Conservation (phyloP, 345 rosid species). For the Brassica cretica region DNA sequence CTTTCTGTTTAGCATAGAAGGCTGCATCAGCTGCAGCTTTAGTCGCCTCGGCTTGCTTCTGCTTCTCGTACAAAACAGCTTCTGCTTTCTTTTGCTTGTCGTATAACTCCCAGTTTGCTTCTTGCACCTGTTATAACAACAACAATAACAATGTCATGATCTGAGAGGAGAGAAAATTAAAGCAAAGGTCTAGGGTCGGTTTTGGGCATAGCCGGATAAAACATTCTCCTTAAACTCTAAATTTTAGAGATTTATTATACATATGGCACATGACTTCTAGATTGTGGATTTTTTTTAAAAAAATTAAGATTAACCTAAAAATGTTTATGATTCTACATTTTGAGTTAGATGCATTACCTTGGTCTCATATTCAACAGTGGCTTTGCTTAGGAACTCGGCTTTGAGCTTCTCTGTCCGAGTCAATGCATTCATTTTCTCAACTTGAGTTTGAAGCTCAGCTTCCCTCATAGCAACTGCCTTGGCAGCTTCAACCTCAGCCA, state of each 20-base stretch:
- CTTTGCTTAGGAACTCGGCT: background rate
- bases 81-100: background rate
- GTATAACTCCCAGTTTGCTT: background rate
- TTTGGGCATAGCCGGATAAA: background rate
- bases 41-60: background rate
- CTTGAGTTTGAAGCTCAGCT: background rate
- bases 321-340: background rate
- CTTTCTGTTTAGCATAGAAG: background rate
- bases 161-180: too few relatives aligned
- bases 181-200: too few relatives aligned
- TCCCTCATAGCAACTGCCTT: background rate
- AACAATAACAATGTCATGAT: background rate
- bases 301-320: background rate
- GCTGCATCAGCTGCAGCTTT: background rate
- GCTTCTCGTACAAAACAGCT: background rate
- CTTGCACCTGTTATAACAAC: background rate
- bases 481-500: background rate
- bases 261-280: background rate
- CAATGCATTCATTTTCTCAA: background rate
- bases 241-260: background rate
- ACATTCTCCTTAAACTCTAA: too few relatives aligned
- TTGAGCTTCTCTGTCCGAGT: background rate
- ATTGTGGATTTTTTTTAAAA: background rate
- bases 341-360: background rate
- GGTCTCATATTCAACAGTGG: background rate